Evolutionary conservation across 331 rosid species (phyloP).

Genomic region (Dryas integrifolia): DNA sequence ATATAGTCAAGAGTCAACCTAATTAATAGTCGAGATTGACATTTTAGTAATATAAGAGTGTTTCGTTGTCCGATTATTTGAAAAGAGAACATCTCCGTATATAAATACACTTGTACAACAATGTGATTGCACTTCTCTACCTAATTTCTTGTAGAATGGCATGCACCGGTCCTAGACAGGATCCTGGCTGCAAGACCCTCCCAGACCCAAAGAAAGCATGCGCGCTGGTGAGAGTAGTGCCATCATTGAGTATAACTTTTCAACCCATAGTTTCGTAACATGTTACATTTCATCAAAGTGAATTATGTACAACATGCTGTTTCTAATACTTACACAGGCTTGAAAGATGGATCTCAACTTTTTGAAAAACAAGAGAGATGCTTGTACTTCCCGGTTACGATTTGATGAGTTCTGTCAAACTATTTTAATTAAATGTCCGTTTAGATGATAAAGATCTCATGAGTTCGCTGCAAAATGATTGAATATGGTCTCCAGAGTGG

Average conservation of each 20-base stretch:
- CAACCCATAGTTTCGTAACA: not conserved
- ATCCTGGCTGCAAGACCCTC: not conserved
- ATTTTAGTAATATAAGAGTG: too few species aligned
- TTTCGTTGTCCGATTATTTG: too few species aligned
- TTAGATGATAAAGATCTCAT: slow-evolving; percentile 26
- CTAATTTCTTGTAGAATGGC: not conserved
- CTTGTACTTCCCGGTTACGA: not conserved
- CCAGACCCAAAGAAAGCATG: not conserved
- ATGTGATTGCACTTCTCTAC: too few species aligned
- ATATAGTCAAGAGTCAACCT: too few species aligned
- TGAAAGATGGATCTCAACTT: not conserved
- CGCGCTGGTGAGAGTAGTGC: not conserved
- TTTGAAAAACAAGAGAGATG: not conserved
- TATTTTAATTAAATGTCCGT: not conserved
- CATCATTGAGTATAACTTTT: not conserved
- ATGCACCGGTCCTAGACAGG: not conserved
- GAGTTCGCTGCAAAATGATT: slow-evolving; percentile 84
- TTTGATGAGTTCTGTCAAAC: not conserved
- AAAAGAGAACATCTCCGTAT: too few species aligned
- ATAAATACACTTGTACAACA: too few species aligned
- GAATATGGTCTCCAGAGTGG: slow-evolving; percentile 85
- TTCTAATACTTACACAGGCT: slow-evolving; percentile 19
- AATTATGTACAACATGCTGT: slow-evolving; percentile 1
- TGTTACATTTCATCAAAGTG: not conserved
- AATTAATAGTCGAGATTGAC: too few species aligned